Base-by-base conservation (phyloP, 2,329 filamentous ascomycete genomes). In the Basipetospora chlamydospora region DNA sequence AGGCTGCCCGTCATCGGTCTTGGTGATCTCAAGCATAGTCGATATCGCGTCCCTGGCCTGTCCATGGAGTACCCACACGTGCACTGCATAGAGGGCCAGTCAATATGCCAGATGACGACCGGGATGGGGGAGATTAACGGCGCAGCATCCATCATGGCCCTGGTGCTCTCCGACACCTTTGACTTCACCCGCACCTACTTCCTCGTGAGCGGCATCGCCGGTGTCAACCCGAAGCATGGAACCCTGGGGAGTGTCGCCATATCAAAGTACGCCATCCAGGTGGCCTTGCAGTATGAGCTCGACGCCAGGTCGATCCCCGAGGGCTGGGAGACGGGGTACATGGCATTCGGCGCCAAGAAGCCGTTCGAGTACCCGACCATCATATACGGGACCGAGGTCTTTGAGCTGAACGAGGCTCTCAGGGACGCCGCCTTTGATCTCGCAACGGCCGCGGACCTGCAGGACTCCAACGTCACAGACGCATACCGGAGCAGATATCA, bases 91-190 rank as follows among this genome's bases (percentile, higher is more conserved):
- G 55, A 57, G 9, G 57, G 74, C 44, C 61, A 67, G 21, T 60
- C 65, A 3, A 58, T 86, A 33, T 86, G 81, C 55, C 79, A 85
- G 49, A 46, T 83, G 31, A 73, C 73, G 7, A 72, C 74, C 2
- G 79, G 79, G 39, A 76, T 79, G 52, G 64, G 66, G 8, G 79
- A 84, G 55, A 82, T 86, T 59, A 87, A 86, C 50, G 78, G 81
- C 0, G 81, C 81, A 0, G 57, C 68, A 6, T 76, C 76, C 0
- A 66, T 81, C 41, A 66, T 66, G 32, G 70, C 80, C 0, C 60
- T 85, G 8, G 59, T 70, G n/a, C 63, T 77, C 11, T 79, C 73
- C 0, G 51, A 60, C 2, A 49, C 58, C 9, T 83, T 86, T 52
- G 66, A 85, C 54, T 63, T 86, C 10, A 64, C 58, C 2, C 54